Evolutionary conservation across 495 filamentous ascomycete genomes (phyloP).

Genomic region (Ramalina intermedia): DNA sequence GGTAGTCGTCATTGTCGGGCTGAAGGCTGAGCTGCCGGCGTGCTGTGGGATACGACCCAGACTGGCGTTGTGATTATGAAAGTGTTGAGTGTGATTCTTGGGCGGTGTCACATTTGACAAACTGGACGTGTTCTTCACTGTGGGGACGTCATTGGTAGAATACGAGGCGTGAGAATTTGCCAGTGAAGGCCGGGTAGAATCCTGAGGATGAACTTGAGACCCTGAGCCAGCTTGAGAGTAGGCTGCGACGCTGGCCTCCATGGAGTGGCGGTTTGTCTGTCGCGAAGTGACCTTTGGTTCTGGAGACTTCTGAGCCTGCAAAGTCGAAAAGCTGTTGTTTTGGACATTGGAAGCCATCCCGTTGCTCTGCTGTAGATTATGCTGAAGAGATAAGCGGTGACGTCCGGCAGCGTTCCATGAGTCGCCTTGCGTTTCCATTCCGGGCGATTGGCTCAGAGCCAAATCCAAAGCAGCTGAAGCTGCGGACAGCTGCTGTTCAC

Average conservation of each 20-base stretch:
- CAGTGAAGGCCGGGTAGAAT: conserved; percentile 11
- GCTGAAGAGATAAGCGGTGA: conserved; percentile 57
- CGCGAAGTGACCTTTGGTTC: conserved; percentile 12
- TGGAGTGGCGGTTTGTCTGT: conserved; percentile 40
- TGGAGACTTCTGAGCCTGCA: conserved; percentile 17
- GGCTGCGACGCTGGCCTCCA: conserved; percentile 21
- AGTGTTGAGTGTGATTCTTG: conserved; percentile 55
- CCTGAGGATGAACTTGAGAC: conserved; percentile 3
- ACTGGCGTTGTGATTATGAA: conserved; percentile 71
- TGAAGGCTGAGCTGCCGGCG: conserved; percentile 62
- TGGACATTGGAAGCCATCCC: conserved; percentile 23
- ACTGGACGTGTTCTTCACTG: conserved; percentile 46
- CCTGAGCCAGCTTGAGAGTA: conserved; percentile 13
- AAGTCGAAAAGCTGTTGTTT: conserved; percentile 19
- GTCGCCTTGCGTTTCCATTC: conserved; percentile 36
- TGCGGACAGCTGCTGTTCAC: conserved; percentile 49
- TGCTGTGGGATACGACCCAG: conserved; percentile 71
- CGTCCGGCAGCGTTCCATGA: conserved; percentile 53
- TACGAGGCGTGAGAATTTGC: conserved; percentile 59
- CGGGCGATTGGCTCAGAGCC: conserved; percentile 55
- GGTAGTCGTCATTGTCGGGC: conserved; percentile 36
- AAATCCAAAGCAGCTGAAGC: conserved; percentile 73
- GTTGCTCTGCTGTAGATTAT: conserved; percentile 59
- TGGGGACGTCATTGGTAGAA: conserved; percentile 83
- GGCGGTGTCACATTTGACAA: conserved; percentile 35